Conservation (phyloP, 1,284 basidiomycete genomes). For the Stygiomarasmius scandens region DNA sequence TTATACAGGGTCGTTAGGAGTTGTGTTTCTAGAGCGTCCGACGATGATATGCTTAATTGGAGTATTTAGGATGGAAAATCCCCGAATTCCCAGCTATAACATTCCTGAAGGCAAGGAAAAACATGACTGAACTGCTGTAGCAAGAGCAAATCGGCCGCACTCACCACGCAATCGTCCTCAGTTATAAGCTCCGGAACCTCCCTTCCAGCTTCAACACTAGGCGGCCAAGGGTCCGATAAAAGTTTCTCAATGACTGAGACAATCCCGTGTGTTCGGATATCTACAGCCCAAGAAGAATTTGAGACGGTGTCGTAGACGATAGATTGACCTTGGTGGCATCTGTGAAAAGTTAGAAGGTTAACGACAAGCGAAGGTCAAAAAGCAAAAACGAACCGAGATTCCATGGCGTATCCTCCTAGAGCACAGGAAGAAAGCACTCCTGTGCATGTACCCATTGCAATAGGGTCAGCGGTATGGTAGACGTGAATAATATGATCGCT, state of each 20-base stretch:
- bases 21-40: too few relatives aligned
- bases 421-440: conserved; percentile 76
- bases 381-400: conserved; percentile 54
- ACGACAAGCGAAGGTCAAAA: too few relatives aligned
- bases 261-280: conserved; percentile 86
- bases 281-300: conserved; percentile 81
- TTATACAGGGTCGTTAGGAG: too few relatives aligned
- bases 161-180: conserved; percentile 67
- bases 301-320: conserved; percentile 92
- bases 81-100: conserved; percentile 74
- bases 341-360: too few relatives aligned
- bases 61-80: too few relatives aligned
- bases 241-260: conserved; percentile 81
- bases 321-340: conserved; percentile 83
- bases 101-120: conserved; percentile 57
- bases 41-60: too few relatives aligned
- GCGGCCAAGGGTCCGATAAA: conserved; percentile 75
- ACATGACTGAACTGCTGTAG: conserved; percentile 18
- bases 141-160: conserved; percentile 22
- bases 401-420: conserved; percentile 78
- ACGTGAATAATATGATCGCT: conserved; percentile 79
- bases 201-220: conserved; percentile 55
- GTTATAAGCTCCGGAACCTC: conserved; percentile 56
- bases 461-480: conserved; percentile 85
- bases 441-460: conserved; percentile 83